phyloP scores from a whole-genome alignment of 257 asterid species.

The Datura wrightii region DNA sequence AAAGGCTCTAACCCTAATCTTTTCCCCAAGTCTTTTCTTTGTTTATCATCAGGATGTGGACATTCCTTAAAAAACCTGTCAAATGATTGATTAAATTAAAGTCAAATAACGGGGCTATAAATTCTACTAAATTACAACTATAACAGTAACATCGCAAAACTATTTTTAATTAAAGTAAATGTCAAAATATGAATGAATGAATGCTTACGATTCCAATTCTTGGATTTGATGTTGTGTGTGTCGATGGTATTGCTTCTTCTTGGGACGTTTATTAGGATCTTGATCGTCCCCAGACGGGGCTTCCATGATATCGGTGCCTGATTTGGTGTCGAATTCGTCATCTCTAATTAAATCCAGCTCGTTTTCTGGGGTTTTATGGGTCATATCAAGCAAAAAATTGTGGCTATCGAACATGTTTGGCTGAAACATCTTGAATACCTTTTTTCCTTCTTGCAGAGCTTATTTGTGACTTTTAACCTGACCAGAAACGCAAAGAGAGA shows the following conservation, averaged over 20 bases:
- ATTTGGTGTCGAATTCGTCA: slow-evolving; percentile 71
- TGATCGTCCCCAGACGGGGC: slow-evolving; percentile 76
- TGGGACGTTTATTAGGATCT: slow-evolving; percentile 70
- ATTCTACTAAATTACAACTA: background rate
- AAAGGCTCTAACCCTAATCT: slow-evolving; percentile 56
- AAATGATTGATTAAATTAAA: background rate
- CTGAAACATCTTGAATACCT: slow-evolving; percentile 57
- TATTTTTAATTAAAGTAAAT: background rate
- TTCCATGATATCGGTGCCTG: slow-evolving; percentile 68
- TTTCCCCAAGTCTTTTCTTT: slow-evolving; percentile 65
- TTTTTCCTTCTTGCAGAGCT: background rate
- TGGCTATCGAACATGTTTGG: slow-evolving; percentile 72
- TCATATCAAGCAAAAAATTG: slow-evolving; percentile 64
- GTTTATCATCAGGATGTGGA: slow-evolving; percentile 74
- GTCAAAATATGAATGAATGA: background rate
- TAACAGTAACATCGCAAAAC: background rate
- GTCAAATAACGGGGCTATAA: no score
- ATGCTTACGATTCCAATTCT: slow-evolving; percentile 76
- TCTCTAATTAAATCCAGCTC: slow-evolving; percentile 67
- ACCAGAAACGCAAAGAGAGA: background rate
- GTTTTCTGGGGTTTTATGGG: slow-evolving; percentile 54
- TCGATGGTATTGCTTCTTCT: slow-evolving; percentile 78
- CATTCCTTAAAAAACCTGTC: slow-evolving; percentile 64
- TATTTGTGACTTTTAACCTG: slow-evolving; percentile 24
- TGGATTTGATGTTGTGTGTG: slow-evolving; percentile 80